These are phyloP conservation scores for Psophocarpus tetragonolobus DNA, from an alignment of 306 rosid genomes.

Conservation along the genomic window DNA sequence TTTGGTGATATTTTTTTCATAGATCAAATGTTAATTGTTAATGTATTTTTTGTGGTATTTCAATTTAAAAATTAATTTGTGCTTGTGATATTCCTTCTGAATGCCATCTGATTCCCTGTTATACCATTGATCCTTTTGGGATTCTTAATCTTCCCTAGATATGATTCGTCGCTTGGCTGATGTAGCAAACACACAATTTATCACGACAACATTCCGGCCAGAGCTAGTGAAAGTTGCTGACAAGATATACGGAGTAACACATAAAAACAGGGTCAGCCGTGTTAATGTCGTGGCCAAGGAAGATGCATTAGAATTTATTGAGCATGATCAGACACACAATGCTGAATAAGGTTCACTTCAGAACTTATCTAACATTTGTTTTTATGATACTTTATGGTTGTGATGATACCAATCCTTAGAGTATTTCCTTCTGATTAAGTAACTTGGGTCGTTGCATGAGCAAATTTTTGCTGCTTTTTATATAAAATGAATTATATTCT, in stretches of 20 bases:
- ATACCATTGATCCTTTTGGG: slow-evolving; percentile 25
- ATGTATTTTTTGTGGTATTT: slow-evolving; percentile 9
- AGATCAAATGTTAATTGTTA: too few relatives aligned
- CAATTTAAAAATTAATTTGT: slow-evolving; percentile 18
- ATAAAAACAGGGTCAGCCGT: slow-evolving; percentile 89
- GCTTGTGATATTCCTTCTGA: slow-evolving; percentile 9
- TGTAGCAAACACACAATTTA: slow-evolving; percentile 83
- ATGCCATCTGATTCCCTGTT: slow-evolving; percentile 28
- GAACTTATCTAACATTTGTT: not conserved
- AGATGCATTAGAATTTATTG: slow-evolving; percentile 79
- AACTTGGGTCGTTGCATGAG: not conserved
- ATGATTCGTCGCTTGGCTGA: slow-evolving; percentile 95
- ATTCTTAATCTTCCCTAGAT: slow-evolving; percentile 68
- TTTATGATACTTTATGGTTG: not conserved
- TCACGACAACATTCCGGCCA: slow-evolving; percentile 87
- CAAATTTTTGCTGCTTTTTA: not conserved
- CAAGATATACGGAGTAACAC: slow-evolving; percentile 88
- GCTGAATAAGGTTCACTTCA: slow-evolving; percentile 58
- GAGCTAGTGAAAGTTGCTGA: slow-evolving; percentile 97
- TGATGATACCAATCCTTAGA: not conserved
- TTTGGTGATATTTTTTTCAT: too few relatives aligned
- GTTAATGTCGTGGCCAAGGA: slow-evolving; percentile 77
- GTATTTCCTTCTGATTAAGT: not conserved
- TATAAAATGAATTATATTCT: not conserved
- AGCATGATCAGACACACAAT: slow-evolving; percentile 89